Conservation (phyloP, 2,329 filamentous ascomycete species). For the Ophiostoma ips region DNA sequence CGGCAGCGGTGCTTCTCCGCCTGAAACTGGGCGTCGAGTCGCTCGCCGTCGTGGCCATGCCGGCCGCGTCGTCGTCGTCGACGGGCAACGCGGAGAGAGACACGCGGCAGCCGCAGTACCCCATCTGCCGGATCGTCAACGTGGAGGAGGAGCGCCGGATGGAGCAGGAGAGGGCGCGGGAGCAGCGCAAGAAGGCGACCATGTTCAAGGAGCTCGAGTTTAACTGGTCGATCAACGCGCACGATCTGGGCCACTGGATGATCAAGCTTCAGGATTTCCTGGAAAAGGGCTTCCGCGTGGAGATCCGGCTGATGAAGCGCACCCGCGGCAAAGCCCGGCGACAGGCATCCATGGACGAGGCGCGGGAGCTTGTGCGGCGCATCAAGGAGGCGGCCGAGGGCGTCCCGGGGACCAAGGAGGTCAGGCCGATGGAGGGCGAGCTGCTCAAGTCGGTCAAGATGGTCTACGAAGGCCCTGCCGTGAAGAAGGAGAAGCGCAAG, state of each 20-base stretch:
- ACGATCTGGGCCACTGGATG: slow-evolving; percentile 63
- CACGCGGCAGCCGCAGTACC: slow-evolving; percentile 21
- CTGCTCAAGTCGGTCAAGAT: slow-evolving; percentile 25
- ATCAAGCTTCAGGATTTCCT: slow-evolving; percentile 56
- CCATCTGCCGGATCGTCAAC: slow-evolving; percentile 59
- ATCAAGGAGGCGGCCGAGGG: slow-evolving; percentile 22
- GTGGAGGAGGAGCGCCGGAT: slow-evolving; percentile 35
- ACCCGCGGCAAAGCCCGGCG: slow-evolving; percentile 48
- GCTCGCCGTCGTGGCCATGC: slow-evolving; percentile 26
- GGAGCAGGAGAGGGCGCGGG: slow-evolving; percentile 29
- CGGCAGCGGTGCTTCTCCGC: slow-evolving; percentile 25
- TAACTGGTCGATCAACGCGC: slow-evolving; percentile 69
- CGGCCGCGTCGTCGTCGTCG: not conserved
- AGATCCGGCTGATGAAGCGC: slow-evolving; percentile 52
- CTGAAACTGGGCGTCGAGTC: slow-evolving; percentile 22
- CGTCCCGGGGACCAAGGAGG: slow-evolving; percentile 27
- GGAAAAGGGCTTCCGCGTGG: slow-evolving; percentile 59
- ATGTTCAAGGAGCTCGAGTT: slow-evolving; percentile 68
- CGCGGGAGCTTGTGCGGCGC: slow-evolving; percentile 36
- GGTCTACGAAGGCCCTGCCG: slow-evolving; percentile 24
- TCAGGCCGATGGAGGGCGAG: slow-evolving; percentile 27
- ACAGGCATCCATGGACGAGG: slow-evolving; percentile 46
- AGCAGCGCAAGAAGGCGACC: slow-evolving; percentile 23
- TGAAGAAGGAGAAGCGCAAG: not conserved
- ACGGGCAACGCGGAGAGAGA: not conserved